Percentiles rank a stretch among this genome's conserved stretches.
phyloP scores from a whole-genome alignment of 2,329 filamentous ascomycete species.

The Phialophora verrucosa region DNA sequence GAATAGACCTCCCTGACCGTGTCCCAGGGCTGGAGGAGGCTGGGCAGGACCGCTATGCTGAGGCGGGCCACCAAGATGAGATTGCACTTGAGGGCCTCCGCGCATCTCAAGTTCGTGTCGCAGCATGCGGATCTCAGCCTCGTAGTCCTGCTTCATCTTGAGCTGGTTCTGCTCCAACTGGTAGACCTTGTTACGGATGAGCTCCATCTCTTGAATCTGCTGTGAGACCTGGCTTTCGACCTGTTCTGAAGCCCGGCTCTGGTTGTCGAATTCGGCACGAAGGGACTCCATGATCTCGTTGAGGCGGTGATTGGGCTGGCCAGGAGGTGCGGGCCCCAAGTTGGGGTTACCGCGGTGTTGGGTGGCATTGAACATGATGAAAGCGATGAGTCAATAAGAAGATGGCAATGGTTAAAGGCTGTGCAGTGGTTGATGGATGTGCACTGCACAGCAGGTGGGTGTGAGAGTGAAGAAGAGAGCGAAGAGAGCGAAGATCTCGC shows the following conservation, averaged over 20 bases:
- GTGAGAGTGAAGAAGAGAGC: conserved; percentile 8
- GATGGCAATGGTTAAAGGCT: background rate
- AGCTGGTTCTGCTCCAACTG: conserved; percentile 89
- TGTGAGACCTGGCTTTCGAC: conserved; percentile 95
- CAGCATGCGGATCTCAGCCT: conserved; percentile 84
- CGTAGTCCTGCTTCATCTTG: conserved; percentile 90
- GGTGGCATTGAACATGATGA: conserved; percentile 40
- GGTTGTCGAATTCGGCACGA: conserved; percentile 86
- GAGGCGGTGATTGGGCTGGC: conserved; percentile 69
- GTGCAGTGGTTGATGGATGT: background rate
- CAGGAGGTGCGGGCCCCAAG: conserved; percentile 53
- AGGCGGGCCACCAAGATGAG: conserved; percentile 73
- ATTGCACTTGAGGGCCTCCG: conserved; percentile 63
- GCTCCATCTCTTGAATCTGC: conserved; percentile 93
- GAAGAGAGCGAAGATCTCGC: conserved; percentile 11
- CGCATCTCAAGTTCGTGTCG: conserved; percentile 83
- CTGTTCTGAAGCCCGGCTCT: conserved; percentile 78
- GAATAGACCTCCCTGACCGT: conserved; percentile 88
- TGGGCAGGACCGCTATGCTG: conserved; percentile 82
- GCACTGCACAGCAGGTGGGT: conserved; percentile 6
- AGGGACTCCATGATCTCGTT: conserved; percentile 92
- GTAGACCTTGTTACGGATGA: conserved; percentile 91
- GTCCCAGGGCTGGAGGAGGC: conserved; percentile 82
- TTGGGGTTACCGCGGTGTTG: conserved; percentile 40
- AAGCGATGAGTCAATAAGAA: conserved; percentile 6